Conservation (phyloP, 305 asterid genomes). For the Euphrasia arctica region DNA sequence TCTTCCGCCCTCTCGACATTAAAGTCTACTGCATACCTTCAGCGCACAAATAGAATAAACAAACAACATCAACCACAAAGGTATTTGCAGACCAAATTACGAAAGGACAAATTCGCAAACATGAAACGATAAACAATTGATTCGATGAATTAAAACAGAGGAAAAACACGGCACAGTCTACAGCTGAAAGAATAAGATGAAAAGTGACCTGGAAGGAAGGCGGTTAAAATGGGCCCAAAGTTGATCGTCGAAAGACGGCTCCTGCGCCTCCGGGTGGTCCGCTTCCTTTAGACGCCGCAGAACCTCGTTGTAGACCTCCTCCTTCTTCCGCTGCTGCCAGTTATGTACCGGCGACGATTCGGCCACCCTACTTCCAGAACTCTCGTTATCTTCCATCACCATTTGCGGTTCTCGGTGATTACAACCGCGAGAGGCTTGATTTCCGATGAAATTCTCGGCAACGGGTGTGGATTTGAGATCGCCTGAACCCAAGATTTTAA, state of each 20-base stretch:
- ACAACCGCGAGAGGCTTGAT: constrained; percentile 22
- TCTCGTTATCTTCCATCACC: constrained; percentile 84
- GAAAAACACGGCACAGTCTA: neutral
- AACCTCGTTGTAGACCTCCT: constrained; percentile 88
- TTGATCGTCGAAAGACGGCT: constrained; percentile 68
- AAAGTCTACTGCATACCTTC: constrained; percentile 93
- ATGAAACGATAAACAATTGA: neutral
- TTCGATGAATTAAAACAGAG: constrained; percentile 3
- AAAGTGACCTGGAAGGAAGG: constrained; percentile 68
- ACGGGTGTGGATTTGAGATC: neutral
- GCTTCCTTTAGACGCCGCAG: constrained; percentile 78
- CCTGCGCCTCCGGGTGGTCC: constrained; percentile 55
- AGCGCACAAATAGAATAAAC: constrained; percentile 24
- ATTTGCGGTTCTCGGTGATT: constrained; percentile 33
- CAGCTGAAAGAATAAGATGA: constrained; percentile 9
- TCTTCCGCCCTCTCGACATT: constrained; percentile 90
- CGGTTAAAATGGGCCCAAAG: constrained; percentile 96
- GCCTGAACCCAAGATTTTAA: neutral
- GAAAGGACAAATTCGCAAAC: neutral
- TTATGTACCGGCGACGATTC: constrained; percentile 45
- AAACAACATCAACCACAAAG: constrained; percentile 19
- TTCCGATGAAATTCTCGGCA: constrained; percentile 16
- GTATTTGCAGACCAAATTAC: constrained; percentile 12
- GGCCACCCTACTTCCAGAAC: constrained; percentile 70
- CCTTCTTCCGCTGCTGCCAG: constrained; percentile 55